Evolutionary conservation across 2,329 filamentous ascomycete genomes (phyloP).

Genomic region (Penicillium expansum): DNA sequence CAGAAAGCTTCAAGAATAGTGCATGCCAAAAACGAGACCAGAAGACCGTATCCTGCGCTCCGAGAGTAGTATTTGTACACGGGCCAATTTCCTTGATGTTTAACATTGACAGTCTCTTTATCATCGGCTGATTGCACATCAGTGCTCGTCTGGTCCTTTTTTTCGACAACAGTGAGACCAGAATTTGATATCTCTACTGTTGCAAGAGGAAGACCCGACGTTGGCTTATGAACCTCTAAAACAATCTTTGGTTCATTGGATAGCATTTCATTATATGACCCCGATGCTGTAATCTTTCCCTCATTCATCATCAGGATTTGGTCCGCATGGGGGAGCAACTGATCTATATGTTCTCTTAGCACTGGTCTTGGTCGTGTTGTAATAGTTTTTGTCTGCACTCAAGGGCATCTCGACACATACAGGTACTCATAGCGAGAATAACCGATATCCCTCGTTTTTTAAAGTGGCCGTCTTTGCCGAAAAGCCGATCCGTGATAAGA

Average conservation of each 20-base stretch:
- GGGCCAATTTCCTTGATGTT: background rate
- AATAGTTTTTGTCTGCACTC: background rate
- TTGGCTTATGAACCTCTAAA: background rate
- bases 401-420: background rate
- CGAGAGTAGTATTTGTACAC: constrained; percentile 4
- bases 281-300: background rate
- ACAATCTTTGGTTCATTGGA: background rate
- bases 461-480: background rate
- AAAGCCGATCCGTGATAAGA: background rate
- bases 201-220: background rate
- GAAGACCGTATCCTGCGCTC: background rate
- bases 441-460: background rate
- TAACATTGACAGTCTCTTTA: background rate
- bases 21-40: background rate
- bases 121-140: background rate
- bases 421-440: background rate
- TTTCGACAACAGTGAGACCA: background rate
- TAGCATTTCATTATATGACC: background rate
- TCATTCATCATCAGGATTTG: background rate
- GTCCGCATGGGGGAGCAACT: background rate
- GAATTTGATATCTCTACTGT: background rate
- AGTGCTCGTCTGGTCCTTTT: background rate
- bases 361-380: background rate
- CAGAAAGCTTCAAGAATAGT: background rate
- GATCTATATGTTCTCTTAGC: background rate